phyloP scores from a whole-genome alignment of 2,329 filamentous ascomycete species.

The Saccharata proteae region DNA sequence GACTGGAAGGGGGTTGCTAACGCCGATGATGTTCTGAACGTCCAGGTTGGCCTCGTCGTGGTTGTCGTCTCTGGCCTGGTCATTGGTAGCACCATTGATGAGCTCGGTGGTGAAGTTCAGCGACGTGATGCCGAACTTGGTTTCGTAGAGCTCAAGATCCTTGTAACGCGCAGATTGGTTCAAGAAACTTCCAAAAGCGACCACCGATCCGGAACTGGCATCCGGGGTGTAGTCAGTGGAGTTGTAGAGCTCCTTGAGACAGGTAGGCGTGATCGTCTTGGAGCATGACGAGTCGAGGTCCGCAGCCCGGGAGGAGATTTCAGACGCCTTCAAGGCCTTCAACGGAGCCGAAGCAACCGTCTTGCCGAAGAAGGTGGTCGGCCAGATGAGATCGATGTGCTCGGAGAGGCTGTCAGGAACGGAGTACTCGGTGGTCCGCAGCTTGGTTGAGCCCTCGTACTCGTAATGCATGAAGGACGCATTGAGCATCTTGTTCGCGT shows the following conservation, averaged over 20 bases:
- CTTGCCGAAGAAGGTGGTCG: constrained; percentile 39
- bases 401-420: constrained; percentile 26
- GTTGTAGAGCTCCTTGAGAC: constrained; percentile 36
- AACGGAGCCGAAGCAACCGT: constrained; percentile 11
- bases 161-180: constrained; percentile 37
- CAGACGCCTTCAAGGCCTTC: constrained; percentile 13
- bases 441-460: constrained; percentile 27
- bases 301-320: constrained; percentile 12
- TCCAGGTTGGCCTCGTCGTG: constrained; percentile 51
- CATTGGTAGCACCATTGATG: constrained; percentile 16
- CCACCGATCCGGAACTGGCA: constrained; percentile 32
- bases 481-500: constrained; percentile 35
- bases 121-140: constrained; percentile 24
- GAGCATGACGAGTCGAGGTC: constrained; percentile 36
- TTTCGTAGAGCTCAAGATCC: constrained; percentile 33
- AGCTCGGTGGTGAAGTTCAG: constrained; percentile 33
- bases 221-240: constrained; percentile 31
- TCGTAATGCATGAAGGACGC: constrained; percentile 37
- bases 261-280: constrained; percentile 33
- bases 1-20: constrained; percentile 43
- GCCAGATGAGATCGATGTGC: constrained; percentile 37
- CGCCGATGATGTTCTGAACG: constrained; percentile 46
- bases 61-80: constrained; percentile 13
- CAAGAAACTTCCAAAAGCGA: constrained; percentile 41
- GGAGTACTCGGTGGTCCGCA: constrained; percentile 31